Base-by-base conservation (phyloP, 2,329 filamentous ascomycete genomes). In the Nigrospora osmanthi region DNA sequence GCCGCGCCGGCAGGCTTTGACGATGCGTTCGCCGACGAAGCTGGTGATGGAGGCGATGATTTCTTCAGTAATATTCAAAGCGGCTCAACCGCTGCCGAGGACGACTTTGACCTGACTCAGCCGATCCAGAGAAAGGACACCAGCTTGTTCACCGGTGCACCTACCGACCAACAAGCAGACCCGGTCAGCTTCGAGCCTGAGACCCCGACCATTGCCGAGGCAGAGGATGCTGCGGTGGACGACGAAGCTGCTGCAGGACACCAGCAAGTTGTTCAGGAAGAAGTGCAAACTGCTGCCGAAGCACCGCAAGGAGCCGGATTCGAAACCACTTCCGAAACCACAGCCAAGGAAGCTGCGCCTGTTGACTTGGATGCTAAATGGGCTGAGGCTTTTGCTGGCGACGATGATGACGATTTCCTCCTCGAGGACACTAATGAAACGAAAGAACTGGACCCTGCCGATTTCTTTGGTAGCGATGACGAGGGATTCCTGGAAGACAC, bases 401-500 rank as follows among this genome's bases (percentile, higher is more conserved):
- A 90, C 51, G 81, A 89, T 48, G 71, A 81, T 40, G 81, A 82
- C 19, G 72, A 73, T 19, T 75, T 82, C 36, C 70, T 87, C 12
- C 62, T 81, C 3, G 78, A 80, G 11, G 80, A 87, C 31, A 66
- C 72, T 13, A 58, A 61, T 23, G 68, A 68, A 32, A 48, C 57
- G 4, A 69, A 72, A 36, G 73, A 72, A 43, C 57, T 86, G 15
- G 82, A 87, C 52, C 74, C 81, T 1, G 69, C 78, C 23, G 73
- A 75, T 1, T 81, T 91, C 53, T 82, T 90, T 51, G 81, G 86
- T 38, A 90, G 90, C 53, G 90, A 95, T 60, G 87, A 87, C 52
- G 86, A 90, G 57, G 89, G 88, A 0, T 85, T 96, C 48, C 69
- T 96, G 11, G 83, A 95, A 7, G 89, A 90, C 46, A 72, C 75